Evolutionary conservation across 495 filamentous ascomycete genomes (phyloP).

Genomic region (Aspergillus bertholletiae): DNA sequence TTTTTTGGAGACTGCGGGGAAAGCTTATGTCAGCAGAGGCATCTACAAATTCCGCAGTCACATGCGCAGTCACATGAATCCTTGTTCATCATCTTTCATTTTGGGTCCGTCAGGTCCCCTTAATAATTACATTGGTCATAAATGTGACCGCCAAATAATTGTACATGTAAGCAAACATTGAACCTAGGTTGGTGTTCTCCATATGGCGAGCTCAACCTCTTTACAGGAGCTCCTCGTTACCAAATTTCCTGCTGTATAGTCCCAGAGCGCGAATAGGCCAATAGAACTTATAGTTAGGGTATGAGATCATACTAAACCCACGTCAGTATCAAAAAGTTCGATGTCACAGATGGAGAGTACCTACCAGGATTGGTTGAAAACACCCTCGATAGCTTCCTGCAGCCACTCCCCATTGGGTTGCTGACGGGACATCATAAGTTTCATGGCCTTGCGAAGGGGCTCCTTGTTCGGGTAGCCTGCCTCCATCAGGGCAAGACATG

Average conservation of each 20-base stretch:
- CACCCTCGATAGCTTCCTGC: slow-evolving; percentile 93
- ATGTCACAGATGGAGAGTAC: slow-evolving; percentile 42
- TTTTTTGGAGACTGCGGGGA: slow-evolving; percentile 2
- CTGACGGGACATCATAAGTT: slow-evolving; percentile 81
- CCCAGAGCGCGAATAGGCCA: slow-evolving; percentile 94
- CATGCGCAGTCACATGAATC: no score
- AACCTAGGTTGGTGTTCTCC: not conserved
- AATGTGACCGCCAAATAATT: no score
- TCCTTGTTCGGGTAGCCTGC: slow-evolving; percentile 75
- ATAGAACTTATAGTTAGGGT: slow-evolving; percentile 98
- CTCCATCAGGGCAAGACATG: slow-evolving; percentile 77
- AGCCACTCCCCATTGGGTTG: slow-evolving; percentile 87
- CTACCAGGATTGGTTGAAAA: slow-evolving; percentile 96
- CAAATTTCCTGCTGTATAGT: slow-evolving; percentile 75
- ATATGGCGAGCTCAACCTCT: not conserved
- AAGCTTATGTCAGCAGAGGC: not conserved
- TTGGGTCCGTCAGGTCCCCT: no score
- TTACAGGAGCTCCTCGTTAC: slow-evolving; percentile 53
- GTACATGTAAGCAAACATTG: no score
- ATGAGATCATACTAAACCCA: slow-evolving; percentile 82
- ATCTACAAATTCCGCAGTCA: no score
- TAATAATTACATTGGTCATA: no score
- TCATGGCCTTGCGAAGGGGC: slow-evolving; percentile 69
- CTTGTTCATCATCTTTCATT: no score
- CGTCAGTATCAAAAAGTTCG: slow-evolving; percentile 65